Percentiles rank a stretch among this genome's conserved stretches.
phyloP scores from a whole-genome alignment of 2,329 filamentous ascomycete species.

The Talaromyces verruculosus region DNA sequence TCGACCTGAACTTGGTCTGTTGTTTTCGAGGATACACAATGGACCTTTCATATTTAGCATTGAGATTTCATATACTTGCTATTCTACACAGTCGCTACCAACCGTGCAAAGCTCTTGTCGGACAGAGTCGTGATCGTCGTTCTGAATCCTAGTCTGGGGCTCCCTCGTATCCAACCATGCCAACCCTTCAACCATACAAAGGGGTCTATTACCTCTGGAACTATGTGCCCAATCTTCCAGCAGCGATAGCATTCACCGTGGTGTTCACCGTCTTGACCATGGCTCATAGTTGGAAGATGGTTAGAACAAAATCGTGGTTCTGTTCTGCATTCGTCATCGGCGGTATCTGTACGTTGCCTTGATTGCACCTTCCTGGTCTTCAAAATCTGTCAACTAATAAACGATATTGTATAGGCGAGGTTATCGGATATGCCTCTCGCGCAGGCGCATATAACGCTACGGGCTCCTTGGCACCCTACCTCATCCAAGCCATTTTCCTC shows the following conservation, averaged over 20 bases:
- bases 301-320: conserved; percentile 12
- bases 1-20: not conserved
- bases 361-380: not conserved
- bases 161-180: not conserved
- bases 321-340: conserved; percentile 13
- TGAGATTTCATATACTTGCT: not conserved
- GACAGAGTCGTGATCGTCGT: not conserved
- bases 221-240: conserved; percentile 15
- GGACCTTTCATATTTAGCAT: not conserved
- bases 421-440: conserved; percentile 16
- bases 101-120: not conserved
- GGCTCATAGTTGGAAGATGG: conserved; percentile 6
- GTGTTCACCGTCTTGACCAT: conserved; percentile 4
- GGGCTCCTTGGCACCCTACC: conserved; percentile 9
- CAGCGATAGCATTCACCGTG: conserved; percentile 1
- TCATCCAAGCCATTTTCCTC: conserved; percentile 18
- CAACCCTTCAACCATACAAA: conserved; percentile 5
- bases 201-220: conserved; percentile 14
- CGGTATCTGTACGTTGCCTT: conserved; percentile 11
- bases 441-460: conserved; percentile 13
- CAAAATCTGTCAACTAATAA: not conserved
- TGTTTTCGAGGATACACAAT: not conserved
- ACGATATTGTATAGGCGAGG: not conserved
- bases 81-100: not conserved
- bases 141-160: not conserved